phyloP scores from a whole-genome alignment of 768 basidiomycete species.

The Podaxis sp. region DNA sequence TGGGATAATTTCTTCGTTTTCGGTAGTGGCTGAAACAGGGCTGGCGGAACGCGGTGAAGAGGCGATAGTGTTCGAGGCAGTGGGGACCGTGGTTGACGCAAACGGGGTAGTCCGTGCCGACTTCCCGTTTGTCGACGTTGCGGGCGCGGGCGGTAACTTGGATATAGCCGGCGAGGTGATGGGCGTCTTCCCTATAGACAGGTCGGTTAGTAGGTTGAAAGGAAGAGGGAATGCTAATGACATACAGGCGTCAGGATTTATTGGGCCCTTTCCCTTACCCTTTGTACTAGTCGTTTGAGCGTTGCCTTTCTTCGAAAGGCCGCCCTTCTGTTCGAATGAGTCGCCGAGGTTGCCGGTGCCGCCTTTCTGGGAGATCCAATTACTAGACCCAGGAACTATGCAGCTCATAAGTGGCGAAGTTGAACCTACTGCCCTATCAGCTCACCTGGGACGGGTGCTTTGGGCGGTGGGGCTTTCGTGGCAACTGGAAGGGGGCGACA shows the following conservation, averaged over 20 bases:
- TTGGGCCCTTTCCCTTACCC: neutral
- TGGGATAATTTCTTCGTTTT: neutral
- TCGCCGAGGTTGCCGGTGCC: neutral
- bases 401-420: no score
- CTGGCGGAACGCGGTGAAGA: neutral
- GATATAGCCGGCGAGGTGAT: neutral
- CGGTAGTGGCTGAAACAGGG: neutral
- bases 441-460: conserved; percentile 5
- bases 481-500: conserved; percentile 14
- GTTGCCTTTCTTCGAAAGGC: neutral
- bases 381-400: conserved; percentile 5
- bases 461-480: conserved; percentile 13
- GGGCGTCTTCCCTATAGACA: conserved; percentile 5
- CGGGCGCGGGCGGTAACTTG: neutral
- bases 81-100: neutral
- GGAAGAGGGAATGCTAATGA: neutral
- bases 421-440: no score
- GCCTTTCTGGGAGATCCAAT: neutral
- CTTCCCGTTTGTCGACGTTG: neutral
- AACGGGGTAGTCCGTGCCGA: neutral
- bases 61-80: neutral
- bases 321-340: neutral
- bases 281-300: neutral
- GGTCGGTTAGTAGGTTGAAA: neutral
- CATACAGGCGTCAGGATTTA: conserved; percentile 8